phyloP scores from a whole-genome alignment of 2,329 filamentous ascomycete species.

The Paracoccidioides lutzii region DNA sequence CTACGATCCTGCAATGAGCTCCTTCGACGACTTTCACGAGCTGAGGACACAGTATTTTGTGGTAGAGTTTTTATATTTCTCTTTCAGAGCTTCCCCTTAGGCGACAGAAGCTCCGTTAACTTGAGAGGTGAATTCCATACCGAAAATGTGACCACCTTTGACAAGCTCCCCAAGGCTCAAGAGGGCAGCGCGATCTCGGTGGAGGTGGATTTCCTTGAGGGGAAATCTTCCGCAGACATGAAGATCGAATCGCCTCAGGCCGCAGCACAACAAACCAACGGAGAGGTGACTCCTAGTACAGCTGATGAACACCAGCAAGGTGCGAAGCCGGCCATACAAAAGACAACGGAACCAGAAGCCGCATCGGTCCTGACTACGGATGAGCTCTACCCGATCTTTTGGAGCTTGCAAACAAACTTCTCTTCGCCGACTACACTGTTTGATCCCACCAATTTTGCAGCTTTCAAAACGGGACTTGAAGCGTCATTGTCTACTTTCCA shows the following conservation, averaged over 20 bases:
- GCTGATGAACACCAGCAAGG: slow-evolving; percentile 10
- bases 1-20: slow-evolving; percentile 92
- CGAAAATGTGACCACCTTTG: slow-evolving; percentile 83
- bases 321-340: slow-evolving; percentile 12
- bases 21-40: slow-evolving; percentile 80
- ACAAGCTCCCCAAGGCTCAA: slow-evolving; percentile 39
- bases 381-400: slow-evolving; percentile 78
- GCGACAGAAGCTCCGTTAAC: slow-evolving; percentile 95
- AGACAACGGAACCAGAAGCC: slow-evolving; percentile 10
- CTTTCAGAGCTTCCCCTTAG: slow-evolving; percentile 93
- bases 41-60: slow-evolving; percentile 94
- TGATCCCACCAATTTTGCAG: slow-evolving; percentile 51
- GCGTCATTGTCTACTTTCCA: slow-evolving; percentile 64
- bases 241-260: slow-evolving; percentile 10
- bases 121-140: slow-evolving; percentile 88
- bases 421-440: slow-evolving; percentile 81
- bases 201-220: slow-evolving; percentile 49
- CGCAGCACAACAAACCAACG: slow-evolving; percentile 7
- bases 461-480: slow-evolving; percentile 51
- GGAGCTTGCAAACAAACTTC: slow-evolving; percentile 83
- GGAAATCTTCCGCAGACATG: slow-evolving; percentile 19
- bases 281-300: background rate
- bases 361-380: slow-evolving; percentile 53
- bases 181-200: slow-evolving; percentile 41
- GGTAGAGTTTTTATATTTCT: slow-evolving; percentile 96